Base-by-base conservation (phyloP, 805 yeast genomes). In the Teunomyces barrocoloradensis region DNA sequence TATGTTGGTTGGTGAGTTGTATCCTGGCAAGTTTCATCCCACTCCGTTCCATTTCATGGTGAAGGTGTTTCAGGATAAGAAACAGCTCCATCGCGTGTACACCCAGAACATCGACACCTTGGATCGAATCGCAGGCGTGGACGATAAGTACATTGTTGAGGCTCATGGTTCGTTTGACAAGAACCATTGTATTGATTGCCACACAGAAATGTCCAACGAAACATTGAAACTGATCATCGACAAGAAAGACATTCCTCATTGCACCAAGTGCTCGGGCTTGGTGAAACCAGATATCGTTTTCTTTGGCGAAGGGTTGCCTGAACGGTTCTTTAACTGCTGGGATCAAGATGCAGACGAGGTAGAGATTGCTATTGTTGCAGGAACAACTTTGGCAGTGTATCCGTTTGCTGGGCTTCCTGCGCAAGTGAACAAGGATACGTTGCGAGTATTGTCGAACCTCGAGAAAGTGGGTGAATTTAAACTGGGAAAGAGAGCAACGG, bases 251-350 rank as follows among this genome's bases (percentile, higher is more conserved):
- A 73, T 80, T 17, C 84, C 85, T 0, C 64, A 60, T 7, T 92
- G 97, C 67, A 53, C 59, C 12, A 58, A 70, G 13, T 92, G 98
- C 58, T 61, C 69, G 3, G 96, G 96, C 0, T 76, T 81, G 27
- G 88, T 94, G 23, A 92, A 92, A 60, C 99, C 98, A 0, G 92
- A 88, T 58, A 94, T 92, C 55, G 96, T 90, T 1, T 92, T 92
- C 59, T 94, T 90, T 68, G 98, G 98, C 3, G 99, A 92, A 63
- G 78, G 84, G 2, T 72, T 92, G 23, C 98, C 98, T 0, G 57
- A 56, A 1, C 68, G 71, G 46, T 88, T 90, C 58, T 91, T 87
- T 64, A 79, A 80, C 2, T 56, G 65, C 10, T 84, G 94, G 87
- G 92, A 85, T 3, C 69, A 71, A 17, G 80, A 79, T 49, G 60